phyloP scores from a whole-genome alignment of 169 alveolate genomes.

The Cyclospora cayetanensis region DNA sequence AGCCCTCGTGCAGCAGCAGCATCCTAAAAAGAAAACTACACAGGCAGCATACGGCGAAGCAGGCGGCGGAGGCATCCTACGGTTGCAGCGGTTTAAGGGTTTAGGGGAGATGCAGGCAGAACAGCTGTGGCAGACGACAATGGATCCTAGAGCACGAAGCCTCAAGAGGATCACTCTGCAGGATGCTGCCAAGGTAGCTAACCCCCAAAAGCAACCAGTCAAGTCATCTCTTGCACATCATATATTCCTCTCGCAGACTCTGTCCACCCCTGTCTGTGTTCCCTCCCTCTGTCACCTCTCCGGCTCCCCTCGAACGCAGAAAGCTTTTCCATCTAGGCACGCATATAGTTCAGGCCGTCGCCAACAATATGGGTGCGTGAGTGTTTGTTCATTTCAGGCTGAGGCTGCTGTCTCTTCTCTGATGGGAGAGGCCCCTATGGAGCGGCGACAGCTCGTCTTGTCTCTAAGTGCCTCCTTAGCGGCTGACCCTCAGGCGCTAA shows the following conservation, averaged over 20 bases:
- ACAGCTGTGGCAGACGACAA: conserved; percentile 87
- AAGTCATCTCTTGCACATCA: too few relatives aligned
- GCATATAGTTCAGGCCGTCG: too few relatives aligned
- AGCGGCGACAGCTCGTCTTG: neutral
- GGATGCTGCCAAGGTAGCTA: conserved; percentile 78
- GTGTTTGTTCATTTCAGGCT: neutral
- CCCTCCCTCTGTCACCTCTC: too few relatives aligned
- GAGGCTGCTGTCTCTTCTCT: neutral
- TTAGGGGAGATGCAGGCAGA: conserved; percentile 89
- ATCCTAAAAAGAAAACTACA: neutral
- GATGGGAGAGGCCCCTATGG: neutral
- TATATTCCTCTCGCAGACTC: too few relatives aligned
- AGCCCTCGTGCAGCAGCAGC: neutral
- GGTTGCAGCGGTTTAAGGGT: conserved; percentile 86
- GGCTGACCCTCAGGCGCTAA: neutral
- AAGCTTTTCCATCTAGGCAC: too few relatives aligned
- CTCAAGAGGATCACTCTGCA: conserved; percentile 80
- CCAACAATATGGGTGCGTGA: too few relatives aligned
- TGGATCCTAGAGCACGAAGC: conserved; percentile 83
- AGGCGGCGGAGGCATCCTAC: conserved; percentile 52
- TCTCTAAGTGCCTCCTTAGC: neutral
- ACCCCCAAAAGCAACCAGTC: too few relatives aligned
- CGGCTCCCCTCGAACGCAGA: too few relatives aligned
- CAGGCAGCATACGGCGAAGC: neutral
- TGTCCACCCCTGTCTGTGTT: too few relatives aligned